These are phyloP conservation scores for Apophysomyces trapeziformis DNA, from an alignment of 371 early-diverging fungal genomes.

Conservation along the genomic window DNA sequence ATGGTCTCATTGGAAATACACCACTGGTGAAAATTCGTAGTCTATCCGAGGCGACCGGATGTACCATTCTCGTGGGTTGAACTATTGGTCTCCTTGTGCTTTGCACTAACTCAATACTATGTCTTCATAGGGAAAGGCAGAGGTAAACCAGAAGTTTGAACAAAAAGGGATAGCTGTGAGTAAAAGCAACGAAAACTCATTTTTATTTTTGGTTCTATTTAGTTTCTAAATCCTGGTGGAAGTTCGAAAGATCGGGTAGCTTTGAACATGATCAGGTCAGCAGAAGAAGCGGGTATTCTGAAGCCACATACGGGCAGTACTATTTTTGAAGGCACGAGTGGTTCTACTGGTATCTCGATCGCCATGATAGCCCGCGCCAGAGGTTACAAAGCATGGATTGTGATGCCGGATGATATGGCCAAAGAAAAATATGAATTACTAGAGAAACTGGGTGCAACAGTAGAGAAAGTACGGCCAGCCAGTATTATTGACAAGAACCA, in stretches of 20 bases:
- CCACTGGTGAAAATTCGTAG: constrained; percentile 87
- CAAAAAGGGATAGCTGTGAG: neutral
- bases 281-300: constrained; percentile 71
- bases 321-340: constrained; percentile 94
- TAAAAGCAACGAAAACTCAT: neutral
- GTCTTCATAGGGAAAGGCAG: constrained; percentile 45
- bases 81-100: constrained; percentile 1
- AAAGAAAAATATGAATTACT: constrained; percentile 88
- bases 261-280: constrained; percentile 79
- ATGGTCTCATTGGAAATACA: constrained; percentile 86
- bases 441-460: constrained; percentile 84
- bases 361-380: constrained; percentile 83
- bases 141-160: constrained; percentile 20
- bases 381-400: constrained; percentile 92
- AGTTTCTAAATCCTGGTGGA: constrained; percentile 95
- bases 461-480: constrained; percentile 91
- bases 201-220: neutral
- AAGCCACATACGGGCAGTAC: constrained; percentile 71
- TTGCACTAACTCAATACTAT: neutral
- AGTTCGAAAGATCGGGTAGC: constrained; percentile 95
- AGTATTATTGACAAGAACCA: constrained; percentile 92
- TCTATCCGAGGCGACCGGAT: constrained; percentile 88
- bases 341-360: constrained; percentile 85
- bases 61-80: constrained; percentile 76
- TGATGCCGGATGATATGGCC: constrained; percentile 96